Percentiles rank a stretch among this genome's conserved stretches.
These are phyloP conservation scores for Tricholoma flavovirens DNA, from an alignment of 768 basidiomycete genomes.

Conservation along the genomic window DNA sequence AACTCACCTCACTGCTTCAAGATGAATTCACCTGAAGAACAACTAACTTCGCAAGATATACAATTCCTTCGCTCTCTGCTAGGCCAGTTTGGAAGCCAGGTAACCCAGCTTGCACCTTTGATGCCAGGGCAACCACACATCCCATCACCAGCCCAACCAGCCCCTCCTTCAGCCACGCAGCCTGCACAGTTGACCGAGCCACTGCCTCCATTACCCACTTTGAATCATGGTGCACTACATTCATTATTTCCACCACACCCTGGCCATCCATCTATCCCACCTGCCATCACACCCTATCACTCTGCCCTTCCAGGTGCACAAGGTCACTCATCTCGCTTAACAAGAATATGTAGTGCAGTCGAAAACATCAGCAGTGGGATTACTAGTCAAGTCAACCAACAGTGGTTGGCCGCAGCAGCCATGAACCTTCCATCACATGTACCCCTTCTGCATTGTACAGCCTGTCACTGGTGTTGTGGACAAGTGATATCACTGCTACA, in stretches of 20 bases:
- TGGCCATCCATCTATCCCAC: neutral
- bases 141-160: neutral
- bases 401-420: neutral
- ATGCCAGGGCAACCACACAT: neutral
- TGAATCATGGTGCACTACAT: neutral
- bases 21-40: neutral
- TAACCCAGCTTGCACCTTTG: neutral
- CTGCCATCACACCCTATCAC: neutral
- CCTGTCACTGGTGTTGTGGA: neutral
- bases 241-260: neutral
- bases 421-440: neutral
- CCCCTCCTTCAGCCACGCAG: neutral
- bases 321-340: neutral
- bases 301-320: neutral
- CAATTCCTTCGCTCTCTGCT: neutral
- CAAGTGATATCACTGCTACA: neutral
- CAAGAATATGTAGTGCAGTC: neutral
- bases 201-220: neutral
- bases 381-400: neutral
- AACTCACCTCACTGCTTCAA: neutral
- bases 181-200: neutral
- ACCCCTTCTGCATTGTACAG: neutral
- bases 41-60: neutral
- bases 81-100: neutral
- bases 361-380: neutral